These are phyloP conservation scores for Pelagophyceae sp. DNA, from an alignment of 352 stramenopile genomes.

Conservation along the genomic window DNA sequence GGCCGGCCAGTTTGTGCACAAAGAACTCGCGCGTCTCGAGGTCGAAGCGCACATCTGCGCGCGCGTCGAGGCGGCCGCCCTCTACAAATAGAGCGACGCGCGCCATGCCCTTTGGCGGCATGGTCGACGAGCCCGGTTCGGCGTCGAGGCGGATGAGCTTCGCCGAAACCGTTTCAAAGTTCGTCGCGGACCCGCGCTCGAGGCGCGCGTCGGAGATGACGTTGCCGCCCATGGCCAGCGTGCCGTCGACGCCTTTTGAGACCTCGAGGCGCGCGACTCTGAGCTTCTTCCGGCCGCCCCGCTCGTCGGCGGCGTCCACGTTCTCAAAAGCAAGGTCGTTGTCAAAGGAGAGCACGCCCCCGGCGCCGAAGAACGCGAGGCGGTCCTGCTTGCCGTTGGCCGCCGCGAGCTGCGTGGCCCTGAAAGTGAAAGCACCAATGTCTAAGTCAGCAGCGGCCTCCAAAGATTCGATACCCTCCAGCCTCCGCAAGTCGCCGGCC, in stretches of 20 bases:
- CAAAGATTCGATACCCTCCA: conserved; percentile 52
- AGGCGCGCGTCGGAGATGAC: conserved; percentile 1
- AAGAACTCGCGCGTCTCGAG: conserved; percentile 24
- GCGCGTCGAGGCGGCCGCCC: conserved; percentile 60
- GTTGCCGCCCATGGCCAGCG: conserved; percentile 3
- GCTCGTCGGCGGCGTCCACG: conserved; percentile 37
- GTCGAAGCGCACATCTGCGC: conserved; percentile 50
- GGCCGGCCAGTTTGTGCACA: conserved; percentile 25
- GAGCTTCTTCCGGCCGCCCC: conserved; percentile 43
- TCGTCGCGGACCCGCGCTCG: conserved; percentile 23
- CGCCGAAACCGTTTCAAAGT: conserved; percentile 53
- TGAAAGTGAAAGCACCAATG: conserved; percentile 58
- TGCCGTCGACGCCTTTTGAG: not conserved
- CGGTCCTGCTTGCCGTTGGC: conserved; percentile 42
- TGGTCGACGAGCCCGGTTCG: conserved; percentile 53
- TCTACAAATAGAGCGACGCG: conserved; percentile 47
- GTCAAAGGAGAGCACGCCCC: conserved; percentile 53
- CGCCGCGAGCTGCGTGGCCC: conserved; percentile 50
- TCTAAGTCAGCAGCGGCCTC: conserved; percentile 59
- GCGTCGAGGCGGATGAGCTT: conserved; percentile 61
- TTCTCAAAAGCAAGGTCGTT: conserved; percentile 56
- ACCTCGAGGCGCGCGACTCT: conserved; percentile 33
- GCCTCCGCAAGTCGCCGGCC: conserved; percentile 52
- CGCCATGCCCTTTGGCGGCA: conserved; percentile 37
- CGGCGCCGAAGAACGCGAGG: conserved; percentile 60